Base-by-base conservation (phyloP, 257 asterid genomes). In the Mitragyna speciosa region DNA sequence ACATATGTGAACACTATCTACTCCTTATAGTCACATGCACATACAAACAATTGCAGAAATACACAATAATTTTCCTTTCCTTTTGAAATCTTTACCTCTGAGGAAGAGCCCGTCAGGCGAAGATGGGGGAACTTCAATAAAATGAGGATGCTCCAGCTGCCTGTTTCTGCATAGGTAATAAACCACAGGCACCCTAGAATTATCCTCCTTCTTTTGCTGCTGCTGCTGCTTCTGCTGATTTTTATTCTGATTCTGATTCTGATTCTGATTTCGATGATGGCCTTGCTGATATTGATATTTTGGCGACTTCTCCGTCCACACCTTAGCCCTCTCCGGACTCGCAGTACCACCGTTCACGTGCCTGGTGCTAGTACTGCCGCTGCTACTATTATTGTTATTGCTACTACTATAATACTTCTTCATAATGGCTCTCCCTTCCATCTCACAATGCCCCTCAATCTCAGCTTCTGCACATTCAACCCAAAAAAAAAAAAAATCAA, bases 121-220 rank as follows among this genome's bases (percentile, higher is more conserved):
- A 75, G 97, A 91, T 75, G 90, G 83, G 52, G 97, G 90, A 8
- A 96, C 97, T 86, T 96, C 97, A 90, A 96, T 96, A 89, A 96
- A 96, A 83, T 96, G 99, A 56, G 99, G 99, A 84, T 96, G 99
- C 85, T 96, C 97, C 39, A 96, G 93, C 72, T 91, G 98, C 51
- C 94, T 87, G 87, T 94, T 94, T 79, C 96, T 81, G 77, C 93
- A 91, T 2, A 96, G 89, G 77, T 96, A 96, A 86, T 96, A 96
- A 81, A 96, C 88, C 20, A 96, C 97, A 1, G 95, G 89, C 22
- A 89, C 97, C 83, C 72, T 76, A 11, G 79, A 63, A 43, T 85
- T 89, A n/a, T 86, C 78, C 81, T 58, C 76, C 19, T 39, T 74
- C 71, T 75, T 72, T 45, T 83, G 86, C 68, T 61, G 85, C 71